phyloP scores from a whole-genome alignment of 202 grass and related monocot species.

The Musa balbisiana region DNA sequence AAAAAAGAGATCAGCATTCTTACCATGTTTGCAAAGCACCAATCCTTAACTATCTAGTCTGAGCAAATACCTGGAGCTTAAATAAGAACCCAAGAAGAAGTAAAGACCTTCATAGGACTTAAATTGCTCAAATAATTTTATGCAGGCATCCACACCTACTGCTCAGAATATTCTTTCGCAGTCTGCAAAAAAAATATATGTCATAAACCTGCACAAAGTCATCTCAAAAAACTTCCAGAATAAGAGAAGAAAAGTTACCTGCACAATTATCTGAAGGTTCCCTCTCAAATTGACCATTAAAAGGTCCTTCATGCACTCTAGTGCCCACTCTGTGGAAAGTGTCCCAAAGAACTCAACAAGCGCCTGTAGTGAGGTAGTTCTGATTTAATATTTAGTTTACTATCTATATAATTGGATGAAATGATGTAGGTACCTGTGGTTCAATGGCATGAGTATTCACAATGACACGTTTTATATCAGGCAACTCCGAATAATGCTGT shows the following conservation, averaged over 20 bases:
- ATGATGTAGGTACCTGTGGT: slow-evolving; percentile 50
- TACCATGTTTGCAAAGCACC: slow-evolving; percentile 8
- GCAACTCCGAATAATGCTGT: slow-evolving; percentile 84
- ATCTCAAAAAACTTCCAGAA: background rate
- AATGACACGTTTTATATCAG: slow-evolving; percentile 88
- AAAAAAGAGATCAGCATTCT: slow-evolving; percentile 15
- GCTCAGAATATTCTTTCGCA: slow-evolving; percentile 94
- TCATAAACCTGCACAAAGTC: slow-evolving; percentile 18
- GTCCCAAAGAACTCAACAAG: slow-evolving; percentile 97
- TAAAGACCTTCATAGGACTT: slow-evolving; percentile 97
- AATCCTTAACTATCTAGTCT: background rate
- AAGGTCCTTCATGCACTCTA: slow-evolving; percentile 99
- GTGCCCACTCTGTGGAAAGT: slow-evolving; percentile 81
- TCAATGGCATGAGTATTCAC: slow-evolving; percentile 98
- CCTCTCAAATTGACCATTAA: slow-evolving; percentile 84
- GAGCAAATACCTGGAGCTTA: slow-evolving; percentile 76
- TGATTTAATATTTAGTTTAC: slow-evolving; percentile 4
- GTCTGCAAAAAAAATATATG: slow-evolving; percentile 30
- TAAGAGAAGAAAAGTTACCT: slow-evolving; percentile 41
- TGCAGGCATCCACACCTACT: slow-evolving; percentile 73
- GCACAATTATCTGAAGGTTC: slow-evolving; percentile 96
- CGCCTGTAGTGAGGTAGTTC: slow-evolving; percentile 36
- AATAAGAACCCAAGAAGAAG: slow-evolving; percentile 93
- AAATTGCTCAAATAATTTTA: slow-evolving; percentile 93
- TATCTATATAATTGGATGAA: background rate